Conservation (phyloP, 495 filamentous ascomycete species). For the Daldinia caldariorum region DNA sequence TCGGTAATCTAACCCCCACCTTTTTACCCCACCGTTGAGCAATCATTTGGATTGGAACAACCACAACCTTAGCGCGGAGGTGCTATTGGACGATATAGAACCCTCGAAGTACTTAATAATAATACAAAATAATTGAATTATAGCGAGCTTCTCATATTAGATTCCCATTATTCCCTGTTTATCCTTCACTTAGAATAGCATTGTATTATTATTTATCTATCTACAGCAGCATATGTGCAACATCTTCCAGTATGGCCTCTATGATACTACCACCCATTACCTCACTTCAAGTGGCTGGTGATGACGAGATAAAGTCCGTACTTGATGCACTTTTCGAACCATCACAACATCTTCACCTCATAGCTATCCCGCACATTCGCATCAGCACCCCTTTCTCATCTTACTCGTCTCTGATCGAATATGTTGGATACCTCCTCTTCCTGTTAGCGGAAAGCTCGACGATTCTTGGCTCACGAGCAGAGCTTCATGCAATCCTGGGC, state of each 20-base stretch:
- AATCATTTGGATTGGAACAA: not conserved
- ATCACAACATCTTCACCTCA: conserved; percentile 74
- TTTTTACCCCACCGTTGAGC: not conserved
- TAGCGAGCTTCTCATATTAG: too few species aligned
- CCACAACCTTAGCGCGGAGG: too few species aligned
- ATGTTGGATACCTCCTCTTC: conserved; percentile 32
- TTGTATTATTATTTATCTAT: not conserved
- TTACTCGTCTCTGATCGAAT: conserved; percentile 34
- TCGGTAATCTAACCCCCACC: conserved; percentile 3
- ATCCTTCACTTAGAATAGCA: too few species aligned
- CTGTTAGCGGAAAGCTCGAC: conserved; percentile 28
- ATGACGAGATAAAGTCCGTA: conserved; percentile 51
- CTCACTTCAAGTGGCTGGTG: conserved; percentile 32
- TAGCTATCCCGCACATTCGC: conserved; percentile 74
- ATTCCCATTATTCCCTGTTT: too few species aligned
- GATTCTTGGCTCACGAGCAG: conserved; percentile 23
- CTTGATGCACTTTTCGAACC: conserved; percentile 92
- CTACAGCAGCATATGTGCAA: not conserved
- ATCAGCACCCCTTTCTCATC: conserved; percentile 48
- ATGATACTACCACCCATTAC: conserved; percentile 33
- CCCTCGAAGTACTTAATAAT: too few species aligned
- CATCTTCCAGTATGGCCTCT: conserved; percentile 16
- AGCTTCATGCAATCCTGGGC: conserved; percentile 73
- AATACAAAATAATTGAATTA: too few species aligned
- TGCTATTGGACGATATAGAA: too few species aligned